Evolutionary conservation across 371 early-diverging fungal genomes (phyloP), one percentile per base, ranked within the genome.

Genomic region (Mortierella sp.): DNA sequence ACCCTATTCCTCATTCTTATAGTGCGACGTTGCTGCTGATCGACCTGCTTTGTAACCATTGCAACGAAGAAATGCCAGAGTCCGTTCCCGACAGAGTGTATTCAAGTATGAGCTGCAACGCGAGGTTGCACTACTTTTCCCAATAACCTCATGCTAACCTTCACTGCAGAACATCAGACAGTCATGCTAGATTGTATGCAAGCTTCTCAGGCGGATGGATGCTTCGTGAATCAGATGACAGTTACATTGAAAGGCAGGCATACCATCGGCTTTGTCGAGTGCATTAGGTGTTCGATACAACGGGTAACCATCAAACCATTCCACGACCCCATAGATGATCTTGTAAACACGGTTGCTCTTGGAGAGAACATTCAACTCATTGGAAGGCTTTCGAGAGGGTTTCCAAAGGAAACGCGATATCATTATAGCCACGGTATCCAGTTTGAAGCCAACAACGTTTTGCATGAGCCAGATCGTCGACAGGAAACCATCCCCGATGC

Each of bases 31-130:
- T 76, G 8, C 22, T 76, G 17, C 28, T 51, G 16, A 57, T 76
- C 14, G 77, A 76, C 51, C 61, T 68, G 1, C 0, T 50, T 0
- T 76, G 77, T 45, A 61, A 58, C n/a, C 77, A 76, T 27, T 76
- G 77, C 24, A 45, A 39, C 10, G 10, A 39, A 22, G 44, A 60
- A 4, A 76, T 76, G 77, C 39, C 65, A 0, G 77, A 76, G 43
- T 68, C 65, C 1, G 56, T 76, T n/a, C 24, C 54, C n/a, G 77
- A 76, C 19, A 51, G 77, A 27, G 69, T 69, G 0, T 69, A 58
- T 39, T 54, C 49, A 17, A 69, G 74, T 63, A 61, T 14, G 49
- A 2, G 2, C 17, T 22, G 34, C 7, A 22, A 22, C 24, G 47
- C 2, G 24, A 21, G 10, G 2, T 9, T 22, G 47, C 10, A 7